Evolutionary conservation across 2,329 filamentous ascomycete species (phyloP).

Genomic region (Blumeria graminis): DNA sequence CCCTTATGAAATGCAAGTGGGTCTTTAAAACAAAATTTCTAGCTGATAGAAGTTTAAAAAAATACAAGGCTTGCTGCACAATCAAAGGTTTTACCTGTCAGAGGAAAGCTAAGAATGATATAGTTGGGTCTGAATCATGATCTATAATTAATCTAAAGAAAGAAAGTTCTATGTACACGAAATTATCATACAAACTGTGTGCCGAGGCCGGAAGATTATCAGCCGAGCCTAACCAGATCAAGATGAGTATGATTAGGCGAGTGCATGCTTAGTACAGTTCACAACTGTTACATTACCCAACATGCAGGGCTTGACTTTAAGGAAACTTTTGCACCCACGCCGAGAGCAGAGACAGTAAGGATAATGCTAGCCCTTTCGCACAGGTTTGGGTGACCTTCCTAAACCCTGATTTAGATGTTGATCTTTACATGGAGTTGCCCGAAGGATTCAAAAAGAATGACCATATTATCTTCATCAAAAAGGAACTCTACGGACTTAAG

Average conservation of each 20-base stretch:
- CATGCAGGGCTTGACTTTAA: neutral
- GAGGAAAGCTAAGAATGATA: too few relatives aligned
- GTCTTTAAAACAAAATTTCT: neutral
- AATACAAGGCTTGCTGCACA: neutral
- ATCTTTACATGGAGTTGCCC: neutral
- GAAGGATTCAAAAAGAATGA: neutral
- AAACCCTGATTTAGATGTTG: neutral
- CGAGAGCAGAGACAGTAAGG: neutral
- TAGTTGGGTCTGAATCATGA: too few relatives aligned
- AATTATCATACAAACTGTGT: too few relatives aligned
- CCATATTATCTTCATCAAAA: neutral
- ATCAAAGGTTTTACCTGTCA: neutral
- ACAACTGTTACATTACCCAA: too few relatives aligned
- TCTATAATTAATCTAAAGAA: too few relatives aligned
- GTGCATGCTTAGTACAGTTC: too few relatives aligned
- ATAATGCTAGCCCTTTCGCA: neutral
- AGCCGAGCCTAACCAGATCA: too few relatives aligned
- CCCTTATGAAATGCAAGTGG: neutral
- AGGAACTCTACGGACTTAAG: neutral
- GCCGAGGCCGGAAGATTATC: too few relatives aligned
- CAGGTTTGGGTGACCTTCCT: neutral
- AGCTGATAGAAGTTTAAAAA: neutral
- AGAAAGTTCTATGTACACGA: too few relatives aligned
- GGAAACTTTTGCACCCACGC: neutral
- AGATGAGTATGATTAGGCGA: too few relatives aligned